These are phyloP conservation scores for Sarocladium brachiariae DNA, from an alignment of 2,329 filamentous ascomycete genomes.

Conservation along the genomic window DNA sequence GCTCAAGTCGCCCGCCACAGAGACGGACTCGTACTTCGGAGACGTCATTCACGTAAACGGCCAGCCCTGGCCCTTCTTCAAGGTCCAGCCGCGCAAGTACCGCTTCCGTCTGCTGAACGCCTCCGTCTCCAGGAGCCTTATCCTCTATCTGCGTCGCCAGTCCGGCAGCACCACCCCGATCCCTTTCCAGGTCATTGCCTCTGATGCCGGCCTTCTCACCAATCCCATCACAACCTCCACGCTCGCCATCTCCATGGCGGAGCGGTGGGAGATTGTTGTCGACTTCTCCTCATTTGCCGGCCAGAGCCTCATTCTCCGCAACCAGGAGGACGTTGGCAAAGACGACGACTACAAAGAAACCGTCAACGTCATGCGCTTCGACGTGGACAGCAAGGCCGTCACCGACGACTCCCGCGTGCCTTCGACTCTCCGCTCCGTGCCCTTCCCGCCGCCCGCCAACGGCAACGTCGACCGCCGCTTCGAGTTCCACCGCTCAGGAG, in stretches of 20 bases:
- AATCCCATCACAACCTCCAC: slow-evolving; percentile 33
- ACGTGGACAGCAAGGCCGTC: slow-evolving; percentile 32
- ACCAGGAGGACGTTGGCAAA: slow-evolving; percentile 27
- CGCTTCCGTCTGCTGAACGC: slow-evolving; percentile 48
- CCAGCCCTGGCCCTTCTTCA: slow-evolving; percentile 51
- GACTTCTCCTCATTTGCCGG: slow-evolving; percentile 45
- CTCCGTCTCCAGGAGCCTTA: slow-evolving; percentile 39
- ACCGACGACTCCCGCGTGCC: slow-evolving; percentile 30
- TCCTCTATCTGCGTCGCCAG: slow-evolving; percentile 36
- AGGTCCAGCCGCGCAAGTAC: slow-evolving; percentile 55
- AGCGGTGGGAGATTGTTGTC: slow-evolving; percentile 51
- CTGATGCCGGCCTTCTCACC: slow-evolving; percentile 44
- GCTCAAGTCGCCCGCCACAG: slow-evolving; percentile 37
- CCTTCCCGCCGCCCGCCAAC: slow-evolving; percentile 27
- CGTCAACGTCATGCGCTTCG: slow-evolving; percentile 45
- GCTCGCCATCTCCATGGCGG: slow-evolving; percentile 45
- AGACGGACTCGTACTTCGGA: slow-evolving; percentile 43
- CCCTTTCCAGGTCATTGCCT: slow-evolving; percentile 46
- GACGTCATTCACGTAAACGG: slow-evolving; percentile 53
- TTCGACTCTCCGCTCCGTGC: slow-evolving; percentile 26
- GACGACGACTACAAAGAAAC: slow-evolving; percentile 45
- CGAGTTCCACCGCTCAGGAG: slow-evolving; percentile 35
- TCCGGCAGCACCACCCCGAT: slow-evolving; percentile 22
- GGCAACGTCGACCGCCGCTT: slow-evolving; percentile 35
- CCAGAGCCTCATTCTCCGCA: slow-evolving; percentile 37